Conservation (phyloP, 2,329 filamentous ascomycete genomes). For the Nigrograna mackinnonii region DNA sequence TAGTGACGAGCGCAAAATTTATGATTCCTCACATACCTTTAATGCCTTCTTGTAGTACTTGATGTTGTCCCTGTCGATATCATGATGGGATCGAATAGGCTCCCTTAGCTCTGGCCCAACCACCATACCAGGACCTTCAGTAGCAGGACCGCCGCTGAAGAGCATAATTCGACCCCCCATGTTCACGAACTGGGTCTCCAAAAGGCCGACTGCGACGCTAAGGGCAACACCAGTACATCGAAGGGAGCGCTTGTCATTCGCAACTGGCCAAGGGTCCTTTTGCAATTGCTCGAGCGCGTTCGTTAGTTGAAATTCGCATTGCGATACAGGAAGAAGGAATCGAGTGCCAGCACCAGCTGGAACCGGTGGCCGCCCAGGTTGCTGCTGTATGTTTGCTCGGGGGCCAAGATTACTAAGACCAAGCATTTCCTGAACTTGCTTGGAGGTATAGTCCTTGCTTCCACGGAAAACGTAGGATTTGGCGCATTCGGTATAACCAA, state of each 20-base stretch:
- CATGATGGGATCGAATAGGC: constrained; percentile 96
- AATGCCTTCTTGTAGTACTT: constrained; percentile 99
- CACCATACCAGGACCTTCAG: constrained; percentile 95
- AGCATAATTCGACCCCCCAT: constrained; percentile 95
- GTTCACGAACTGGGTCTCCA: constrained; percentile 96
- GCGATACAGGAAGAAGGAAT: constrained; percentile 91
- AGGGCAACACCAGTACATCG: constrained; percentile 96
- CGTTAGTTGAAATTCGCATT: constrained; percentile 96
- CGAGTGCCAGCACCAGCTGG: constrained; percentile 79
- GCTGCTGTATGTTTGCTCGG: constrained; percentile 70
- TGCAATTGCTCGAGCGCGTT: constrained; percentile 94
- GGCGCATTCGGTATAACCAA: constrained; percentile 96
- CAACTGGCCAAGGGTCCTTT: constrained; percentile 96
- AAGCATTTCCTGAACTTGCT: constrained; percentile 99
- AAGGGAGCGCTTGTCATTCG: constrained; percentile 86
- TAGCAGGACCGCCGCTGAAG: constrained; percentile 92
- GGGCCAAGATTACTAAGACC: constrained; percentile 74
- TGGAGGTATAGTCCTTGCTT: constrained; percentile 96
- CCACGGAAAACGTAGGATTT: constrained; percentile 99
- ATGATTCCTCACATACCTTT: constrained; percentile 63
- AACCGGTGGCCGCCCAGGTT: constrained; percentile 70
- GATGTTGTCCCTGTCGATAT: constrained; percentile 98
- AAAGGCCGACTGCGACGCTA: constrained; percentile 87
- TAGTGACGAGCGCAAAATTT: not conserved
- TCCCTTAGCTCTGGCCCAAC: constrained; percentile 95